phyloP scores from a whole-genome alignment of 345 rosid genomes.

The Ricinus communis region DNA sequence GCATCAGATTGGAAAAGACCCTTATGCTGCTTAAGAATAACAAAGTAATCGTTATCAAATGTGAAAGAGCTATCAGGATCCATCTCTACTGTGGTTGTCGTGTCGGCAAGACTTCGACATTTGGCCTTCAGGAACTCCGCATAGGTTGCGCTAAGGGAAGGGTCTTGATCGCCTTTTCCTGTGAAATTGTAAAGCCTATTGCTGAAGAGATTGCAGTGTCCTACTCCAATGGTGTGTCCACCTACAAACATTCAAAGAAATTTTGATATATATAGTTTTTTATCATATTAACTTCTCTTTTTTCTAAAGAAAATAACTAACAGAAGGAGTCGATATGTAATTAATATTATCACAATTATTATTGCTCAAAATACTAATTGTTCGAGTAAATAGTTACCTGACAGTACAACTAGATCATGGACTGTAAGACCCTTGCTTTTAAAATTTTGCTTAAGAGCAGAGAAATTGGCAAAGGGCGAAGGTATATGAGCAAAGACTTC shows the following conservation, averaged over 20 bases:
- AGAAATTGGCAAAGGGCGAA: conserved; percentile 53
- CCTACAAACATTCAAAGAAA: conserved; percentile 26
- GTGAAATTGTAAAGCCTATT: conserved; percentile 71
- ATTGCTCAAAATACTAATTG: too few species aligned
- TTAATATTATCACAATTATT: too few species aligned
- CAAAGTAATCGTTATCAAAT: conserved; percentile 53
- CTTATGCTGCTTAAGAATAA: conserved; percentile 35
- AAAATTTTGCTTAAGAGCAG: conserved; percentile 41
- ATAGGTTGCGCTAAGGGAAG: conserved; percentile 43
- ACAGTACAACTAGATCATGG: conserved; percentile 68
- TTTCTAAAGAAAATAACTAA: too few species aligned
- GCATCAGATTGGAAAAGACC: conserved; percentile 68
- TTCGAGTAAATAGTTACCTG: conserved; percentile 33
- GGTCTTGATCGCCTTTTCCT: conserved; percentile 60
- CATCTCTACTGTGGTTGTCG: conserved; percentile 43
- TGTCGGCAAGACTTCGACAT: conserved; percentile 37
- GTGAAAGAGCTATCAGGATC: conserved; percentile 46
- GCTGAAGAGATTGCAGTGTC: conserved; percentile 51
- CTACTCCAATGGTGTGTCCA: conserved; percentile 61
- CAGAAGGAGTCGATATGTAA: too few species aligned
- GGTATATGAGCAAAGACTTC: conserved; percentile 53
- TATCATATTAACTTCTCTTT: too few species aligned
- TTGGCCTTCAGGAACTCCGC: conserved; percentile 40
- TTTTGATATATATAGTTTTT: too few species aligned
- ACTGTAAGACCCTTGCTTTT: conserved; percentile 44